Base-by-base conservation (phyloP, 805 yeast genomes). In the Tetrapisispora nanseiensis region DNA sequence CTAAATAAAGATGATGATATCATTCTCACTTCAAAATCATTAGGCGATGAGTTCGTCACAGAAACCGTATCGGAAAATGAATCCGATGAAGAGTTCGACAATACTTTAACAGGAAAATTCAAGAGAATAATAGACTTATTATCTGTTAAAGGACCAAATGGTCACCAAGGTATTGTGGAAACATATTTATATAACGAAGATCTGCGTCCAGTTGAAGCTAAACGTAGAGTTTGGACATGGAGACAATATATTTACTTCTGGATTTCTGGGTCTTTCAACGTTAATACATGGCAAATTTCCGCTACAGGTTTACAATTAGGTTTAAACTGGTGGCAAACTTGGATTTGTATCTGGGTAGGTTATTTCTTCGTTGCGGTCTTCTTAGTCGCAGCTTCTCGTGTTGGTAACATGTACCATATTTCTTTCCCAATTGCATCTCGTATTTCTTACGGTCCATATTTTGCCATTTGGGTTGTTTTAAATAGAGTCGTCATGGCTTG, bases 261-360 rank as follows among this genome's bases (percentile, higher is more conserved):
- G 95, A 66, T 86, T 45, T 84, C 95, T 0, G 96, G 87, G 58
- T 78, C 95, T 6, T 84, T 87, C 67, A 87, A 87, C 63, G 78
- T 87, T 57, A 86, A 85, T 61, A 85, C 96, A 9, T 86, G 92
- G 87, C 87, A 84, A 67, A 86, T 87, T 52, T 94, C 95, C 3
- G 80, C 92, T 3, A 83, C 95, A 0, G 95, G 95, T 52, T 79
- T 83, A 44, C 69, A 71, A 43, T 76, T 80, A 22, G 94, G 94
- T 12, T 66, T 87, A 62, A 74, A 80, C 12, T 86, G 95, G 95
- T 87, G 95, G 94, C 89, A 80, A 57, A 78, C 84, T 4, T 87
- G 95, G 95, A 67, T 86, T 33, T 75, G 90, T 10, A 89, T 87
- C 21, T 85, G 95, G 92, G 50, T 86, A 13, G 96, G 96, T 5